phyloP scores from a whole-genome alignment of 345 rosid genomes.

The Eucalyptus albens region DNA sequence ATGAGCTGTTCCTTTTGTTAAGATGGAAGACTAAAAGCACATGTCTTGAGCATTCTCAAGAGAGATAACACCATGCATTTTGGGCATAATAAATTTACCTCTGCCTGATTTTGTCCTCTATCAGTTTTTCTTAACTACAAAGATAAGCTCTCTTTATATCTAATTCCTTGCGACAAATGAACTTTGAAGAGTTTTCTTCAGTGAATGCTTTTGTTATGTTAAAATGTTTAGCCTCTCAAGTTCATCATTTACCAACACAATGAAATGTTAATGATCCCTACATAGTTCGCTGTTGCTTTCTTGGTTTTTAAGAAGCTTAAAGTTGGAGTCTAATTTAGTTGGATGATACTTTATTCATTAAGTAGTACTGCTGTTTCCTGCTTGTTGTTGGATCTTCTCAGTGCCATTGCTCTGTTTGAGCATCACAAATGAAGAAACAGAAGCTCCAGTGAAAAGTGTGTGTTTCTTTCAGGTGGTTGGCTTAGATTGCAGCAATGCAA shows the following conservation, averaged over 20 bases:
- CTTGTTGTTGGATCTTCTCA: neutral
- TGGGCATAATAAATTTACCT: neutral
- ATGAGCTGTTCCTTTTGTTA: neutral
- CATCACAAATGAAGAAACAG: neutral
- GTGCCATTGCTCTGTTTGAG: neutral
- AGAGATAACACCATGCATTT: neutral
- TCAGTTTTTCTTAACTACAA: neutral
- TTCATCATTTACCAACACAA: neutral
- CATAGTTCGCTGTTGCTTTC: neutral
- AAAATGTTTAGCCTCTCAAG: neutral
- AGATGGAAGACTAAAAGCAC: neutral
- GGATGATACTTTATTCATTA: neutral
- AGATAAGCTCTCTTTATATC: neutral
- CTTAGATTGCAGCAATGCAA: constrained; percentile 88
- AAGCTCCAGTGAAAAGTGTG: neutral
- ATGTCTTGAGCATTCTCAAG: neutral
- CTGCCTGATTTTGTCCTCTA: neutral
- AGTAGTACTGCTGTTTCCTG: neutral
- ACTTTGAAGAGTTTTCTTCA: neutral
- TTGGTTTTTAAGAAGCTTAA: neutral
- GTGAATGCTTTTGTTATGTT: neutral
- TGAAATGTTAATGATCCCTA: neutral
- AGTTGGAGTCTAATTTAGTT: neutral
- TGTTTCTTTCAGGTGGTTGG: constrained; percentile 56
- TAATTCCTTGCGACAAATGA: neutral